Evolutionary conservation across 805 yeast genomes (phyloP), one percentile per base, ranked within the genome.

Genomic region (Metschnikowia lochheadii): DNA sequence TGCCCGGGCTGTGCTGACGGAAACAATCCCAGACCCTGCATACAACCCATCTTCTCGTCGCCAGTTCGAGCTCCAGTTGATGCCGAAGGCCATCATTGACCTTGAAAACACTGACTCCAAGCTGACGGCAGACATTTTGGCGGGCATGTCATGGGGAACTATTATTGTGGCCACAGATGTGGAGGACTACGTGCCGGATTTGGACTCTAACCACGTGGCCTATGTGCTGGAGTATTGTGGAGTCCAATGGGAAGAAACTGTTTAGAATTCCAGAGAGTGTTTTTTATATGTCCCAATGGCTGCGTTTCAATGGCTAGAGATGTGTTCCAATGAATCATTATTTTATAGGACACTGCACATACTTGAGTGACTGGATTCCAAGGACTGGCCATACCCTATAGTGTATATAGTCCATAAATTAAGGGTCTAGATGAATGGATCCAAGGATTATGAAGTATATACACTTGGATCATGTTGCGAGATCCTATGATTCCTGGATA

Each of bases 121-220:
- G 40, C 67, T 70, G 29, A 57, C 63, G 5, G 62, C 65, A 50
- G 76, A 66, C 59, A 70, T 87, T 2, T 59, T 78, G 40, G 81
- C 81, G 34, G 97, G 98, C 11, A 92, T 92, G 96, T 95, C 92
- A 55, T 94, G 99, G 99, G 98, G 97, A 1, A 87, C 98, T 0
- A 87, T 94, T 31, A 70, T 89, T 23, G 87, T 92, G 1, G 87
- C 84, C 39, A 88, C 97, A 0, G 90, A 88, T 57, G 67, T 69
- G 6, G 84, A 81, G 56, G 95, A 88, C 62, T 81, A 72, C 53
- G 67, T 74, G 14, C 84, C 89, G 5, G 58, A 51, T 23, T 67
- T 82, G 41, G 90, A 86, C 54, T 78, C 70, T 6, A 73, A 81
- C 50, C 79, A 81, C 39, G 90, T 88, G n/a, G 96, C 89, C 0